Conservation (phyloP, 2,329 filamentous ascomycete genomes). For the Diaporthe batatas region DNA sequence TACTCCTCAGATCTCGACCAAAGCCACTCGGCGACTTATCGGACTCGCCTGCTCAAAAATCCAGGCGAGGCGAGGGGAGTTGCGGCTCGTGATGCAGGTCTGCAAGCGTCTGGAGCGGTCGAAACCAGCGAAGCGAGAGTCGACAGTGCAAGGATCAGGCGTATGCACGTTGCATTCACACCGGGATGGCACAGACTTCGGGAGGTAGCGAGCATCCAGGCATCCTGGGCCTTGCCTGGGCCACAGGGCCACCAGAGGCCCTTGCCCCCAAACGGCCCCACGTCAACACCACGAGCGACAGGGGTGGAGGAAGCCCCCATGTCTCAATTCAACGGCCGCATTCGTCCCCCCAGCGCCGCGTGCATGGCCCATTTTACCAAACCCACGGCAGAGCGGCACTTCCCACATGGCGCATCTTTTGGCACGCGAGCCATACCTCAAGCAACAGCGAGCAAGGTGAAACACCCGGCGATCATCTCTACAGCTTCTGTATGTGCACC, state of each 20-base stretch:
- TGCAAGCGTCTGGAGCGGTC: conserved; percentile 32
- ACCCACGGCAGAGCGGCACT: background rate
- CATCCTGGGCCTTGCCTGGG: conserved; percentile 13
- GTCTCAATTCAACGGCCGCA: conserved; percentile 18
- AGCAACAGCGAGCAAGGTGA: background rate
- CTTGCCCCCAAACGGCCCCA: conserved; percentile 6
- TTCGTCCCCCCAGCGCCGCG: conserved; percentile 16
- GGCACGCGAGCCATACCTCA: conserved; percentile 11
- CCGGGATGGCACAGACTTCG: conserved; percentile 33
- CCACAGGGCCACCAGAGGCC: background rate
- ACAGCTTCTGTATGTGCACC: background rate
- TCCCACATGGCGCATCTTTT: background rate
- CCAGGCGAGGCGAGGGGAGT: background rate
- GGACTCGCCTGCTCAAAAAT: background rate
- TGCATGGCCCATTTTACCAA: conserved; percentile 9
- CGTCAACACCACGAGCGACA: conserved; percentile 9
- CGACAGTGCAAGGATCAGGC: conserved; percentile 21
- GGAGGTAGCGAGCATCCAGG: background rate
- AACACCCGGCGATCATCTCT: background rate
- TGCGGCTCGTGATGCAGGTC: conserved; percentile 20
- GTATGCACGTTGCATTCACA: conserved; percentile 25
- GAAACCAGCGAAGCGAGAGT: conserved; percentile 10
- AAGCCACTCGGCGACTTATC: conserved; percentile 22
- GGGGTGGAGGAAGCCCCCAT: background rate
- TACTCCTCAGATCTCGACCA: background rate